Evolutionary conservation across 495 filamentous ascomycete species (phyloP).

Genomic region (Hypoxylon lienhwacheense): DNA sequence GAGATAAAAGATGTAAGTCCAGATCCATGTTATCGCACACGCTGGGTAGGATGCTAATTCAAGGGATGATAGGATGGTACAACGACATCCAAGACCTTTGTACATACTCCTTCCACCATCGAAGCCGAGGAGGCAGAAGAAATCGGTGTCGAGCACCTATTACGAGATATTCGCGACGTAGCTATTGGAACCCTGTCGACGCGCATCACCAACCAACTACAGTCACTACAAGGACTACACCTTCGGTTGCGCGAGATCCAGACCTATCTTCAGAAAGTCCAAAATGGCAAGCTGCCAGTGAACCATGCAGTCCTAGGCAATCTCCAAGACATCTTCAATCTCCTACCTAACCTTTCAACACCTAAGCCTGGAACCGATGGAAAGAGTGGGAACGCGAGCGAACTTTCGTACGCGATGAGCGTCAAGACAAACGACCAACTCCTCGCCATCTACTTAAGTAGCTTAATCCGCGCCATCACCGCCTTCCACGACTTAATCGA

Average conservation of each 20-base stretch:
- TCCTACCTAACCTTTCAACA: slow-evolving; percentile 92
- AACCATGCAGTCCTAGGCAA: slow-evolving; percentile 98
- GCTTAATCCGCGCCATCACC: slow-evolving; percentile 94
- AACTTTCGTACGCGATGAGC: slow-evolving; percentile 92
- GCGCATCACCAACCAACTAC: slow-evolving; percentile 94
- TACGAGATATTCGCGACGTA: slow-evolving; percentile 97
- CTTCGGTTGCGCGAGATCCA: slow-evolving; percentile 94
- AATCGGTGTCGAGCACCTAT: slow-evolving; percentile 96
- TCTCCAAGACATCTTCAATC: slow-evolving; percentile 98
- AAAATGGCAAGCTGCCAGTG: slow-evolving; percentile 86
- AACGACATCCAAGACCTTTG: slow-evolving; percentile 94
- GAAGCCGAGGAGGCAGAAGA: slow-evolving; percentile 99
- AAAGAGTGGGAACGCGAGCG: slow-evolving; percentile 67
- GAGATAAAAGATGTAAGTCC: slow-evolving; percentile 99
- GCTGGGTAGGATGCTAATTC: slow-evolving; percentile 21
- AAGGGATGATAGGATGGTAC: slow-evolving; percentile 77
- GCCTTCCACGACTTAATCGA: slow-evolving; percentile 99
- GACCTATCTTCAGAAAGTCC: slow-evolving; percentile 92
- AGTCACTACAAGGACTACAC: slow-evolving; percentile 95
- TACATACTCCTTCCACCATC: slow-evolving; percentile 98
- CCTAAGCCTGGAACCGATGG: slow-evolving; percentile 61
- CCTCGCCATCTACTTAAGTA: slow-evolving; percentile 95
- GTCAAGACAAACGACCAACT: slow-evolving; percentile 99
- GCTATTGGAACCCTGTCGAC: slow-evolving; percentile 98
- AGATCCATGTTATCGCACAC: neutral